These are phyloP conservation scores for Coprinellus micaceus DNA, from an alignment of 768 basidiomycete genomes.

Conservation along the genomic window DNA sequence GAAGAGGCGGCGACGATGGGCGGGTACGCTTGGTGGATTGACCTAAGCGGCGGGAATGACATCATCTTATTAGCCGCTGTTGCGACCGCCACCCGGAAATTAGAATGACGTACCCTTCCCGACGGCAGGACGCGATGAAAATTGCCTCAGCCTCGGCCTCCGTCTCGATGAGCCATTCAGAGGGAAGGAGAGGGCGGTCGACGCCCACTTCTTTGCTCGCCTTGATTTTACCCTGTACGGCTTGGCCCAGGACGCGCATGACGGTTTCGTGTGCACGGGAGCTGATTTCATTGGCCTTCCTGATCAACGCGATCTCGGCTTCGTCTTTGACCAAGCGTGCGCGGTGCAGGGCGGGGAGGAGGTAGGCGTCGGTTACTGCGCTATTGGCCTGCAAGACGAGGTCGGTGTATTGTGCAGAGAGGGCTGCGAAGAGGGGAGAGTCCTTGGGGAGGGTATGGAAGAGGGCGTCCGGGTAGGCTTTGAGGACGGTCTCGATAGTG, in stretches of 20 bases:
- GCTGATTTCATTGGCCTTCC: constrained; percentile 79
- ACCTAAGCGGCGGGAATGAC: constrained; percentile 36
- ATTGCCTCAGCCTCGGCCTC: constrained; percentile 94
- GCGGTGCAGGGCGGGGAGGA: constrained; percentile 74
- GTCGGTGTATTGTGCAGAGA: constrained; percentile 41
- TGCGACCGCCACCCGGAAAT: too few species aligned
- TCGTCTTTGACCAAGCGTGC: constrained; percentile 77
- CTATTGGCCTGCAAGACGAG: constrained; percentile 33
- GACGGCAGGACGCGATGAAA: constrained; percentile 85
- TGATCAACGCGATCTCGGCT: constrained; percentile 71
- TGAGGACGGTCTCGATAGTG: constrained; percentile 44
- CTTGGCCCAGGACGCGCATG: constrained; percentile 84
- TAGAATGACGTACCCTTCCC: constrained; percentile 85
- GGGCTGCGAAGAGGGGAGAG: constrained; percentile 49
- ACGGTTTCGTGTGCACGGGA: constrained; percentile 87
- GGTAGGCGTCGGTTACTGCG: constrained; percentile 53
- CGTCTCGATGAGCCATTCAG: constrained; percentile 86
- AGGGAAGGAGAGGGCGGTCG: constrained; percentile 55
- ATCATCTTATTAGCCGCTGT: too few species aligned
- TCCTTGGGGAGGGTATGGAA: constrained; percentile 62
- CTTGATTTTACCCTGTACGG: constrained; percentile 55
- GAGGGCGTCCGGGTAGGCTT: constrained; percentile 50
- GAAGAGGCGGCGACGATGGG: constrained; percentile 89
- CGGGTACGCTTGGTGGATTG: constrained; percentile 85
- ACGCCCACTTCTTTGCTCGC: constrained; percentile 42